Percentiles rank a stretch among this genome's conserved stretches.
Evolutionary conservation across 2,329 filamentous ascomycete genomes (phyloP).

Genomic region (Talaromyces sp.): DNA sequence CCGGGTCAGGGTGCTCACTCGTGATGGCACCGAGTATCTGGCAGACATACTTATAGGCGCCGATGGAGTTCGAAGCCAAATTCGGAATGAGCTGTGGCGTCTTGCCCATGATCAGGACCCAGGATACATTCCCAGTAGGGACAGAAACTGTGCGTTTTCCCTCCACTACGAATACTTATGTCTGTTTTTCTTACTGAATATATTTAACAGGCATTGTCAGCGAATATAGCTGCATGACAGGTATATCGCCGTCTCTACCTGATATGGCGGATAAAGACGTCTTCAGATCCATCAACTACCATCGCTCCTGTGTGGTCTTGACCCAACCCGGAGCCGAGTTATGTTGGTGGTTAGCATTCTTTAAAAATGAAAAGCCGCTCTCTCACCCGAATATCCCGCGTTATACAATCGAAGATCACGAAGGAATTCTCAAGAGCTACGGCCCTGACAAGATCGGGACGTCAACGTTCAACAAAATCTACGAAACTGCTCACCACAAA

Average conservation of each 20-base stretch:
- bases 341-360: slow-evolving; percentile 16
- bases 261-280: slow-evolving; percentile 2
- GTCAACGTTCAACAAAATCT: slow-evolving; percentile 29
- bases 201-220: slow-evolving; percentile 13
- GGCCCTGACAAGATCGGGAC: slow-evolving; percentile 3
- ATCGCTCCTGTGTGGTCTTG: slow-evolving; percentile 15
- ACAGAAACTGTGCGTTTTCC: slow-evolving; percentile 4
- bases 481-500: slow-evolving; percentile 17
- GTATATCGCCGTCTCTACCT: slow-evolving; percentile 14
- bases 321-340: slow-evolving; percentile 7
- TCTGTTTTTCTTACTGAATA: not conserved
- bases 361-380: slow-evolving; percentile 20
- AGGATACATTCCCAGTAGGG: slow-evolving; percentile 1
- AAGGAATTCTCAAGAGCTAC: slow-evolving; percentile 22
- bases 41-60: slow-evolving; percentile 39
- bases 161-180: not conserved
- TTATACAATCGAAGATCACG: slow-evolving; percentile 28
- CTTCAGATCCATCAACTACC: slow-evolving; percentile 11
- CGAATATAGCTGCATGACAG: slow-evolving; percentile 19
- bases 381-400: slow-evolving; percentile 20
- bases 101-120: slow-evolving; percentile 13
- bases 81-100: slow-evolving; percentile 29
- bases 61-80: slow-evolving; percentile 40
- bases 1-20: slow-evolving; percentile 25
- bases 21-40: slow-evolving; percentile 27